Evolutionary conservation across 164 flowering plant species (phyloP).

Genomic region (Dillenia turbinata): DNA sequence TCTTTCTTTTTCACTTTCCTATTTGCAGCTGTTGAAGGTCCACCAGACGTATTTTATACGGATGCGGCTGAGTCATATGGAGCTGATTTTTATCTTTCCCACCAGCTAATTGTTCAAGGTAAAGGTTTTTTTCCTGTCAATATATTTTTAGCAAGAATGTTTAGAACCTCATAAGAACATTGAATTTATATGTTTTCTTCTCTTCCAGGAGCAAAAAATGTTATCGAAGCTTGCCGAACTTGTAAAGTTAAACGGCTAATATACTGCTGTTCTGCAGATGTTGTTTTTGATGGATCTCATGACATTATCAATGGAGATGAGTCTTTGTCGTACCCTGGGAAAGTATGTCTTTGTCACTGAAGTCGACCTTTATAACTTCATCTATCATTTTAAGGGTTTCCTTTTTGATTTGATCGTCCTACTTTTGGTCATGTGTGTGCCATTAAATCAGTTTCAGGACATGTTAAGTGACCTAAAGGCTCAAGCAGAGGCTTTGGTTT

Average conservation of each 20-base stretch:
- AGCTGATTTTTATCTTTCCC: conserved; percentile 40
- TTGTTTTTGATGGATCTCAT: conserved; percentile 64
- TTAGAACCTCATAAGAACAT: too few species aligned
- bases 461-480: conserved; percentile 56
- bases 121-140: conserved; percentile 1
- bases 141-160: too few species aligned
- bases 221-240: conserved; percentile 74
- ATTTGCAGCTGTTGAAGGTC: conserved; percentile 71
- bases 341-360: conserved; percentile 32
- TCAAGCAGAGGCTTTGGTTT: conserved; percentile 79
- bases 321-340: conserved; percentile 56
- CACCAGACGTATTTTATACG: conserved; percentile 61
- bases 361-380: background rate
- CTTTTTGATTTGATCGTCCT: background rate
- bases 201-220: conserved; percentile 74
- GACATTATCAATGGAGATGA: conserved; percentile 73
- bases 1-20: too few species aligned
- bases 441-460: conserved; percentile 51
- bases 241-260: conserved; percentile 68
- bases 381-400: background rate
- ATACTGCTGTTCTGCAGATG: conserved; percentile 82
- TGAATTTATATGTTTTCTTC: background rate
- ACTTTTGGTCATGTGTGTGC: conserved; percentile 1
- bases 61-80: conserved; percentile 24
- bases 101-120: conserved; percentile 81